These are phyloP conservation scores for Guillardia theta DNA, from an alignment of 78 protist genomes.

Conservation along the genomic window DNA sequence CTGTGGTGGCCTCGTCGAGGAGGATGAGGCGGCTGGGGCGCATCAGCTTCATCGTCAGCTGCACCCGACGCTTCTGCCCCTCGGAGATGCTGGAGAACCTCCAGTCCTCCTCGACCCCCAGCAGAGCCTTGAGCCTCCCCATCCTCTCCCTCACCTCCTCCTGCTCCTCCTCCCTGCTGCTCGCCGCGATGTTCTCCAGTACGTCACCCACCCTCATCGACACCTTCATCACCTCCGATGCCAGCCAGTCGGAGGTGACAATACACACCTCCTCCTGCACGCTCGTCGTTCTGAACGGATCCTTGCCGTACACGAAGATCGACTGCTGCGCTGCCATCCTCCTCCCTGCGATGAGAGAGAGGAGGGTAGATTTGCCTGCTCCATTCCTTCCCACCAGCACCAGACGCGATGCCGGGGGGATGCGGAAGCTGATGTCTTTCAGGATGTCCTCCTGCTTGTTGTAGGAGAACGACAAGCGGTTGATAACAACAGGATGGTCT, in stretches of 20 bases:
- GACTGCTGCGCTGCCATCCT: not conserved
- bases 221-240: no score
- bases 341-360: slow-evolving; percentile 56
- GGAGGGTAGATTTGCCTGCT: slow-evolving; percentile 74
- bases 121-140: slow-evolving; percentile 31
- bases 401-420: not conserved
- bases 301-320: not conserved
- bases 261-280: not conserved
- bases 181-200: not conserved
- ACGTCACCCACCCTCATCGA: slow-evolving; percentile 11
- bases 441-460: no score
- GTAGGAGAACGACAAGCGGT: no score
- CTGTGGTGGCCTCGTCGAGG: slow-evolving; percentile 69
- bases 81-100: not conserved
- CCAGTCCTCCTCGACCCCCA: slow-evolving; percentile 31
- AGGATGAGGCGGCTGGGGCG: not conserved
- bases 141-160: not conserved
- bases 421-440: no score
- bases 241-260: not conserved
- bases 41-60: slow-evolving; percentile 48
- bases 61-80: slow-evolving; percentile 66
- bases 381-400: slow-evolving; percentile 70
- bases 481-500: no score
- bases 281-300: slow-evolving; percentile 36
- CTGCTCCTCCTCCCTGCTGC: not conserved